Conservation (phyloP, 2,329 filamentous ascomycete species). For the Nakataea oryzae region DNA sequence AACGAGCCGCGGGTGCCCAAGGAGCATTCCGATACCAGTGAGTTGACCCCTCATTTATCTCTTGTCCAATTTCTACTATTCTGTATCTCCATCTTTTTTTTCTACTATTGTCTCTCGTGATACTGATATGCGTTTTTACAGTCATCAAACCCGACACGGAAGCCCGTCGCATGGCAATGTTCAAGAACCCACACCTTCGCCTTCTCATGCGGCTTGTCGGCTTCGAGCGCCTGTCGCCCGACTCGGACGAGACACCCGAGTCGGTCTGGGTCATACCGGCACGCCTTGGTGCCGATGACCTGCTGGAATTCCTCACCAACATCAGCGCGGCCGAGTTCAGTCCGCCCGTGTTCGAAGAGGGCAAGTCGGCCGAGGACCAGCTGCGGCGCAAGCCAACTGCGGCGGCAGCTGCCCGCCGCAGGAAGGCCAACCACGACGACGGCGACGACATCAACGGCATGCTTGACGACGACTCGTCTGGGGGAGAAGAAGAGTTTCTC, state of each 20-base stretch:
- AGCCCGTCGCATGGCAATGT: conserved; percentile 61
- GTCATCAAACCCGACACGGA: conserved; percentile 55
- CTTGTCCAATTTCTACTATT: too few species aligned
- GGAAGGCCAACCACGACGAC: conserved; percentile 16
- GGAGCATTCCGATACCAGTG: conserved; percentile 42
- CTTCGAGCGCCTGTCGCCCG: conserved; percentile 46
- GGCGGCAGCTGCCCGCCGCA: conserved; percentile 27
- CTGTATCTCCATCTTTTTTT: background rate
- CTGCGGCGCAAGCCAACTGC: conserved; percentile 53
- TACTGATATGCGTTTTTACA: conserved; percentile 17
- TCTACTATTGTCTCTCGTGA: conserved; percentile 15
- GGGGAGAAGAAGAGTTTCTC: conserved; percentile 39
- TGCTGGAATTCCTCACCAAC: conserved; percentile 58
- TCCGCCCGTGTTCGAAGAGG: conserved; percentile 68
- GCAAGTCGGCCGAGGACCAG: conserved; percentile 63
- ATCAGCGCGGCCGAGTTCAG: conserved; percentile 72
- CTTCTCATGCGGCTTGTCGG: conserved; percentile 72
- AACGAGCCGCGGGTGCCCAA: conserved; percentile 18
- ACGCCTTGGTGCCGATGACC: conserved; percentile 47
- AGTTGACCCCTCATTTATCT: conserved; percentile 21
- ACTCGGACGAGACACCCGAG: conserved; percentile 59
- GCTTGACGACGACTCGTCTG: conserved; percentile 29
- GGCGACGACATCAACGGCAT: conserved; percentile 28
- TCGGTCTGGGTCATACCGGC: conserved; percentile 71
- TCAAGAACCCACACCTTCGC: conserved; percentile 80